Evolutionary conservation across 2,329 filamentous ascomycete species (phyloP).

Genomic region (Aspergillus japonicus): DNA sequence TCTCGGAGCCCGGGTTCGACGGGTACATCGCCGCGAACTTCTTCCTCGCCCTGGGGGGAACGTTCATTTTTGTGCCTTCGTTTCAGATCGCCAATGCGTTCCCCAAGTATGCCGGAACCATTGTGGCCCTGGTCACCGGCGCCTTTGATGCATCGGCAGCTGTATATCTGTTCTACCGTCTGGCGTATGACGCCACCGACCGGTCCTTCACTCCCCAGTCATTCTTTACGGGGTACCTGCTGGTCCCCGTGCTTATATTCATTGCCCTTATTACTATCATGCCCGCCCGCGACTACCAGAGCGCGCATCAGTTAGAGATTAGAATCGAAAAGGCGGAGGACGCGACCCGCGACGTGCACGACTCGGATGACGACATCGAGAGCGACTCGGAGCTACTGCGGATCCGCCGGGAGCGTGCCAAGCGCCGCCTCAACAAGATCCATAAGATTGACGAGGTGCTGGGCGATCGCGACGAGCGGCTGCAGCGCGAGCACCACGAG

Average conservation of each 20-base stretch:
- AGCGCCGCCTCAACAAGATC: slow-evolving; percentile 61
- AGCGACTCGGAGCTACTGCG: slow-evolving; percentile 48
- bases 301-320: slow-evolving; percentile 71
- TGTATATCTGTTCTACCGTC: slow-evolving; percentile 71
- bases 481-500: slow-evolving; percentile 60
- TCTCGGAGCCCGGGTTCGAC: slow-evolving; percentile 62
- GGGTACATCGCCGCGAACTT: slow-evolving; percentile 72
- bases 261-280: slow-evolving; percentile 66
- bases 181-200: slow-evolving; percentile 63
- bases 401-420: slow-evolving; percentile 55
- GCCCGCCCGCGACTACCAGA: slow-evolving; percentile 72
- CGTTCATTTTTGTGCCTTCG: slow-evolving; percentile 76
- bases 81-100: slow-evolving; percentile 84
- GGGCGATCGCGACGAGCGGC: slow-evolving; percentile 60
- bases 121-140: slow-evolving; percentile 75
- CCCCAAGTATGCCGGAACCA: slow-evolving; percentile 69
- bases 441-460: slow-evolving; percentile 70
- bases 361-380: slow-evolving; percentile 53
- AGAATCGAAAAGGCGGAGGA: slow-evolving; percentile 57
- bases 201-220: slow-evolving; percentile 48
- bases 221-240: slow-evolving; percentile 72
- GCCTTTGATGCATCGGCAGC: slow-evolving; percentile 81
- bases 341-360: slow-evolving; percentile 42
- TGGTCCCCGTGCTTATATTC: slow-evolving; percentile 65
- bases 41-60: slow-evolving; percentile 72